These are phyloP conservation scores for Trichoderma sp. DNA, from an alignment of 2,329 filamentous ascomycete genomes.

Conservation along the genomic window DNA sequence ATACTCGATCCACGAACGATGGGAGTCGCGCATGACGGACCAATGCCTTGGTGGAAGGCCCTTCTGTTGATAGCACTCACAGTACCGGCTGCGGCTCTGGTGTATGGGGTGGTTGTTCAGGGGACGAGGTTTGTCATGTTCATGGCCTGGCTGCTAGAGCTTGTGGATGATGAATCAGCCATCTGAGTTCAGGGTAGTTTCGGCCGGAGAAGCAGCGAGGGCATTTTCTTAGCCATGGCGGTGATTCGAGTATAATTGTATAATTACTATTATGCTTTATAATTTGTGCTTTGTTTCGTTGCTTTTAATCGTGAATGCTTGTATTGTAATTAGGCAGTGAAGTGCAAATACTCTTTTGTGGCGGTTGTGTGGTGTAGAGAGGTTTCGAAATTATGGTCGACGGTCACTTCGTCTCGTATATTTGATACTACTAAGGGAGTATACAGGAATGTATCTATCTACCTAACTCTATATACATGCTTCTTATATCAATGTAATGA, in stretches of 20 bases:
- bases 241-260: background rate
- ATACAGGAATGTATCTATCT: too few relatives aligned
- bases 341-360: too few relatives aligned
- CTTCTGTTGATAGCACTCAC: slow-evolving; percentile 28
- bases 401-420: background rate
- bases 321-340: background rate
- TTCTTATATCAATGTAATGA: too few relatives aligned
- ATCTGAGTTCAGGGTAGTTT: background rate
- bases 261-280: background rate
- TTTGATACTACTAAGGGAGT: too few relatives aligned
- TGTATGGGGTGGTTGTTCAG: slow-evolving; percentile 28
- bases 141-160: slow-evolving; percentile 20
- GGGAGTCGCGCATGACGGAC: slow-evolving; percentile 30
- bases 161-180: background rate
- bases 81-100: slow-evolving; percentile 28
- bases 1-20: slow-evolving; percentile 38
- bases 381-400: background rate
- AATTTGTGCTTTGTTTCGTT: background rate
- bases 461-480: too few relatives aligned
- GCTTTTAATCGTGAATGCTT: background rate
- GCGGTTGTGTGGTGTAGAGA: too few relatives aligned
- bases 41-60: slow-evolving; percentile 28
- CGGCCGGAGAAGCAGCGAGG: background rate
- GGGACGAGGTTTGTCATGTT: slow-evolving; percentile 27
- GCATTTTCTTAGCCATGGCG: background rate